phyloP scores from a whole-genome alignment of 2,329 filamentous ascomycete species.

The Cyclaneusma minus region DNA sequence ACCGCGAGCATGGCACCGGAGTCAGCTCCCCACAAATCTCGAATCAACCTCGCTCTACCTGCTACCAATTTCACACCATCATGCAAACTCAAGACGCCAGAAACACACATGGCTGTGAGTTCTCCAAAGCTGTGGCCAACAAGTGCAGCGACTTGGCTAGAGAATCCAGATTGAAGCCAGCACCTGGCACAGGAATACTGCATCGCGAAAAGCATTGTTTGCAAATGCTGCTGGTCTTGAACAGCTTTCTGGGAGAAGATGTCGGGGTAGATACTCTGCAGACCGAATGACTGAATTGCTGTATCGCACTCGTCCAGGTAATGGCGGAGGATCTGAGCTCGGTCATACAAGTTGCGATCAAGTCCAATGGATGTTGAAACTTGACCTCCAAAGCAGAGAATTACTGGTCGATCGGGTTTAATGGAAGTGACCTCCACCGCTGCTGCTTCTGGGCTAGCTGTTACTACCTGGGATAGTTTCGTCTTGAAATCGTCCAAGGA shows the following conservation, averaged over 20 bases:
- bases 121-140: conserved; percentile 25
- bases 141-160: conserved; percentile 3
- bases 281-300: conserved; percentile 2
- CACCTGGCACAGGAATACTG: conserved; percentile 9
- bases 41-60: conserved; percentile 18
- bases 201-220: conserved; percentile 6
- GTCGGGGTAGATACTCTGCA: conserved; percentile 4
- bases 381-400: conserved; percentile 3
- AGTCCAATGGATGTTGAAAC: not conserved
- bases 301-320: conserved; percentile 7
- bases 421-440: too few species aligned
- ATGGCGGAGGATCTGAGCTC: not conserved
- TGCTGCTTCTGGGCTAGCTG: too few species aligned
- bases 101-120: conserved; percentile 20
- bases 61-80: conserved; percentile 18
- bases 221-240: conserved; percentile 5
- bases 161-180: conserved; percentile 9
- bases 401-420: conserved; percentile 2
- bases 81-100: conserved; percentile 16
- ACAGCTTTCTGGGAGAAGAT: conserved; percentile 6
- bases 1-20: conserved; percentile 21
- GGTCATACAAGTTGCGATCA: not conserved
- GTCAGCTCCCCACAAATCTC: conserved; percentile 19
- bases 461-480: too few species aligned
- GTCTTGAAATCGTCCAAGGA: conserved; percentile 15